phyloP scores from a whole-genome alignment of 1,139 yeast genomes.

The Candida tetrigidarum region DNA sequence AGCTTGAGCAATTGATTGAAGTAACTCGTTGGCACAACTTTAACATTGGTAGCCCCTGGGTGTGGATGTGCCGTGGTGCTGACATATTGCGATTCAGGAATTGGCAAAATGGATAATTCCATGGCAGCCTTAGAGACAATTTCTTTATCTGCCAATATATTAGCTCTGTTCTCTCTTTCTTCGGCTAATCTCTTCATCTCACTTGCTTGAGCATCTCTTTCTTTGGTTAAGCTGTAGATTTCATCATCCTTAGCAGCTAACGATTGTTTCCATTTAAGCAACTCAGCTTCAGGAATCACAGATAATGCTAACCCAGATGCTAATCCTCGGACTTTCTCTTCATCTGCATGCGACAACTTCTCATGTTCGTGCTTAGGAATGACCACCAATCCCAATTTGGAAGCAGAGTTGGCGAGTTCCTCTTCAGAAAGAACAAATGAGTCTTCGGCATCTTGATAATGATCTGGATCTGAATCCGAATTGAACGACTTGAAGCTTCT shows the following conservation, averaged over 20 bases:
- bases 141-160: conserved; percentile 24
- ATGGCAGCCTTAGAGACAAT: conserved; percentile 38
- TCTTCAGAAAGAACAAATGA: conserved; percentile 36
- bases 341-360: conserved; percentile 19
- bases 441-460: conserved; percentile 35
- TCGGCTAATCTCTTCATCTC: conserved; percentile 29
- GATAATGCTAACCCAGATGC: conserved; percentile 21
- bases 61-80: conserved; percentile 61
- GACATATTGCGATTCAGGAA: conserved; percentile 59
- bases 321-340: conserved; percentile 20
- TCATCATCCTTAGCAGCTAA: conserved; percentile 38
- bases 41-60: conserved; percentile 62
- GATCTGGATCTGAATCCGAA: conserved; percentile 10
- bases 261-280: conserved; percentile 34
- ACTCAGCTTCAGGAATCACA: conserved; percentile 29
- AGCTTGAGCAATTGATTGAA: conserved; percentile 58
- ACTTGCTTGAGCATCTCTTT: conserved; percentile 14
- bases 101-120: conserved; percentile 50
- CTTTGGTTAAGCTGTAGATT: conserved; percentile 28
- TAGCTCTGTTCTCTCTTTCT: conserved; percentile 26
- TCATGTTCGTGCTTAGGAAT: conserved; percentile 28
- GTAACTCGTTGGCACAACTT: conserved; percentile 65
- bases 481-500: conserved; percentile 8
- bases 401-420: conserved; percentile 45
- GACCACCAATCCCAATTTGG: conserved; percentile 44